These are phyloP conservation scores for Excoecaria cochinchinensis DNA, from an alignment of 345 rosid genomes.

Conservation along the genomic window DNA sequence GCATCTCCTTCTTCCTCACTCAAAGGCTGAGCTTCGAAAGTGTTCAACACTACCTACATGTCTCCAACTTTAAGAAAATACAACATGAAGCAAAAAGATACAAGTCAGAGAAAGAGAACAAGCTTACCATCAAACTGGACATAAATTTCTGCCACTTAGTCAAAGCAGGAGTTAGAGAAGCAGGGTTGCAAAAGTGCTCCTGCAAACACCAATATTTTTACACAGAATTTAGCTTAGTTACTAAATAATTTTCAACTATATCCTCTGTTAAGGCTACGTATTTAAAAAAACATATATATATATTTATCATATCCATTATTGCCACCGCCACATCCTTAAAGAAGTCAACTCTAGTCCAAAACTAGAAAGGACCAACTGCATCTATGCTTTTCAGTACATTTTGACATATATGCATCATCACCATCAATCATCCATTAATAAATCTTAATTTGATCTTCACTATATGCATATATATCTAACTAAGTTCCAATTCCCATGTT, in stretches of 20 bases:
- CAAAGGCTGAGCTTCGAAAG: slow-evolving; percentile 96
- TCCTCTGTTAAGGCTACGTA: neutral
- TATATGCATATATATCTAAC: neutral
- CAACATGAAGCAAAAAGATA: slow-evolving; percentile 1
- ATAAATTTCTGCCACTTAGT: slow-evolving; percentile 92
- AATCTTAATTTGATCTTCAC: neutral
- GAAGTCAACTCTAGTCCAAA: neutral
- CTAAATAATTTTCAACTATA: neutral
- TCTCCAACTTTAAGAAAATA: slow-evolving; percentile 24
- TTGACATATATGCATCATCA: neutral
- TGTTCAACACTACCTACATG: slow-evolving; percentile 76
- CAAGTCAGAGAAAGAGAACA: slow-evolving; percentile 8
- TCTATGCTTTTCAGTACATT: neutral
- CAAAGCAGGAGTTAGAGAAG: slow-evolving; percentile 61
- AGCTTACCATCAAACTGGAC: slow-evolving; percentile 70
- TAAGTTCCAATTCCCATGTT: neutral
- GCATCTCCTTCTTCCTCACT: slow-evolving; percentile 96
- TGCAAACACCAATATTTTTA: slow-evolving; percentile 31
- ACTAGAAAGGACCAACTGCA: neutral
- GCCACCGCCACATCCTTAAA: neutral
- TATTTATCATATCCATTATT: neutral
- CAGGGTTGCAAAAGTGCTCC: slow-evolving; percentile 92
- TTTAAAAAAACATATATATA: neutral
- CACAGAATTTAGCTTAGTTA: neutral
- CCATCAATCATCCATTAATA: neutral